These are phyloP conservation scores for Tuber indicum DNA, from an alignment of 495 filamentous ascomycete species.

Conservation along the genomic window DNA sequence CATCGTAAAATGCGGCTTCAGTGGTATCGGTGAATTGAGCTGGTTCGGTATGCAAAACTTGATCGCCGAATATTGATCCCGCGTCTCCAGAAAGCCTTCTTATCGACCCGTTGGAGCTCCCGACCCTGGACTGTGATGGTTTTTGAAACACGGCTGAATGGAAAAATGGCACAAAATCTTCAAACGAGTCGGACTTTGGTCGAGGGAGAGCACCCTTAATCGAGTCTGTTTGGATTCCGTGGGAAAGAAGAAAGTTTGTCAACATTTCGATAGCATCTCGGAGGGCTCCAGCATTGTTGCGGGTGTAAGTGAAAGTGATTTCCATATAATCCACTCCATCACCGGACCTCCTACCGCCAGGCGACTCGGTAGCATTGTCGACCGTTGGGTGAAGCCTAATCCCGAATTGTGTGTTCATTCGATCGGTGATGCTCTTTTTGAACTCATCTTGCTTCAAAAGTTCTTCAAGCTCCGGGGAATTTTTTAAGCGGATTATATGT, in stretches of 20 bases:
- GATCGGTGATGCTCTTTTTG: conserved; percentile 65
- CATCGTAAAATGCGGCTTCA: conserved; percentile 34
- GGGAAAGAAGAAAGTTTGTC: conserved; percentile 69
- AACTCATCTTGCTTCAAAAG: conserved; percentile 76
- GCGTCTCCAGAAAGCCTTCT: conserved; percentile 35
- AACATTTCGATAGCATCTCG: conserved; percentile 96
- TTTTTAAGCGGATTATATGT: conserved; percentile 79
- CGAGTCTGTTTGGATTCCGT: conserved; percentile 74
- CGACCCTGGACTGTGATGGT: conserved; percentile 11
- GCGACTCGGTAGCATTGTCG: conserved; percentile 8
- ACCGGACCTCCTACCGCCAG: background rate
- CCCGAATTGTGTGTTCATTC: conserved; percentile 83
- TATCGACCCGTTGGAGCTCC: conserved; percentile 21
- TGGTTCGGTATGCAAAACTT: conserved; percentile 21
- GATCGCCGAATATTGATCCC: conserved; percentile 26
- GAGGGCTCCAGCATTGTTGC: conserved; percentile 91
- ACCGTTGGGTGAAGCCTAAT: conserved; percentile 63
- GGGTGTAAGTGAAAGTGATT: conserved; percentile 65
- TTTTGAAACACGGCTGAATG: conserved; percentile 85
- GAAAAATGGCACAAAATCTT: conserved; percentile 92
- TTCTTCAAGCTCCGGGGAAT: conserved; percentile 62
- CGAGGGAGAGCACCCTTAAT: conserved; percentile 90
- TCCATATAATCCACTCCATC: background rate
- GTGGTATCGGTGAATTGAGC: conserved; percentile 31
- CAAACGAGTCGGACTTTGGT: conserved; percentile 97